A percentile compares a stretch with the other conserved stretches of the same genome.
Evolutionary conservation across 2,329 filamentous ascomycete species (phyloP).

Genomic region (Graphilbum ipis-grandicollis): DNA sequence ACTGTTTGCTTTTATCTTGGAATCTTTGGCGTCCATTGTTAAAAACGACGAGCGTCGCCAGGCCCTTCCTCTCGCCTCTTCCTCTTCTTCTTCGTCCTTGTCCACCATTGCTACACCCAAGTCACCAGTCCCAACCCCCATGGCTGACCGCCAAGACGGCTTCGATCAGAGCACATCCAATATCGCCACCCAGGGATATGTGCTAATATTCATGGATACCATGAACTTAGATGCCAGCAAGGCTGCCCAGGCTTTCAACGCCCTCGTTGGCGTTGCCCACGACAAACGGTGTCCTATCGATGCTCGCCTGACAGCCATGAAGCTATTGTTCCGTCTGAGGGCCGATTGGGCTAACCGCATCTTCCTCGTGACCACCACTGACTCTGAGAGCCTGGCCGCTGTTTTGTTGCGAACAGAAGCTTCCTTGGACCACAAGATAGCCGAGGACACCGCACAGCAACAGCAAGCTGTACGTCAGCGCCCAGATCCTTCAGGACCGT

Average conservation of each 20-base stretch:
- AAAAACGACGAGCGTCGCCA: constrained; percentile 28
- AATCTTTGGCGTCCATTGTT: constrained; percentile 33
- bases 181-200: constrained; percentile 52
- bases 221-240: constrained; percentile 51
- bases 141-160: constrained; percentile 13
- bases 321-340: constrained; percentile 64
- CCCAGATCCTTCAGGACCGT: constrained; percentile 17
- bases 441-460: constrained; percentile 31
- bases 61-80: constrained; percentile 10
- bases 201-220: constrained; percentile 58
- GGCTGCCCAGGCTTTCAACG: constrained; percentile 42
- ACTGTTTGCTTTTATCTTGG: constrained; percentile 41
- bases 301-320: constrained; percentile 57
- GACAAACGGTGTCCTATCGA: constrained; percentile 44
- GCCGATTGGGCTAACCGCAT: constrained; percentile 68
- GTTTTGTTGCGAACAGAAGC: constrained; percentile 49
- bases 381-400: constrained; percentile 56
- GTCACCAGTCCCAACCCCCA: too few species aligned
- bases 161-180: constrained; percentile 41
- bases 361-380: constrained; percentile 51
- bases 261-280: constrained; percentile 45
- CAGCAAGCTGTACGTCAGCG: constrained; percentile 17
- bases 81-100: constrained; percentile 8
- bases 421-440: constrained; percentile 30
- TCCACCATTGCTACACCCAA: too few species aligned